Percentiles rank a stretch among this genome's conserved stretches.
Conservation (phyloP, 1,284 basidiomycete genomes). For the Pyrrhoderma lamaoense region DNA sequence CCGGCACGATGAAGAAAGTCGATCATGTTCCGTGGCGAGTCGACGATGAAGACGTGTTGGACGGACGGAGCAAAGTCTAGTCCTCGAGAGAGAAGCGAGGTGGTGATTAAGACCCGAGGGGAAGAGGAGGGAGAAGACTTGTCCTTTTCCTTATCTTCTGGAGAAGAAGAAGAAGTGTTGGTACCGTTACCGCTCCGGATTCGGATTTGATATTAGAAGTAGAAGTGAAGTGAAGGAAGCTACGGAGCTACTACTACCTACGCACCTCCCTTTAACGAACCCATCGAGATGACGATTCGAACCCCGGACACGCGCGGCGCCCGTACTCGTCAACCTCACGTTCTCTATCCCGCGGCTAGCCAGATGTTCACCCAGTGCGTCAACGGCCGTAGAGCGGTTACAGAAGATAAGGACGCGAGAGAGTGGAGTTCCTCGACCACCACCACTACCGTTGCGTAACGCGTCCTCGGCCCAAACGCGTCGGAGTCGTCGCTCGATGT, state of each 20-base stretch:
- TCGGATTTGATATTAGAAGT: slow-evolving; percentile 9
- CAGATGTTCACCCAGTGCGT: slow-evolving; percentile 50
- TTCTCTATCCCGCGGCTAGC: slow-evolving; percentile 53
- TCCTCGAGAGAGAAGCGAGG: slow-evolving; percentile 85
- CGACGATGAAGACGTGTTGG: slow-evolving; percentile 75
- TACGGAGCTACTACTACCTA: too few relatives aligned
- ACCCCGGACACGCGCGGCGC: slow-evolving; percentile 50
- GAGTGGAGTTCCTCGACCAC: slow-evolving; percentile 23
- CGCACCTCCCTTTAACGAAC: slow-evolving; percentile 44
- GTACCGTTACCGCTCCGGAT: background rate
- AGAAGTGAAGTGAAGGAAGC: too few relatives aligned
- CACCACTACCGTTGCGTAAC: slow-evolving; percentile 18
- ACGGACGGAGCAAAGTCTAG: slow-evolving; percentile 78
- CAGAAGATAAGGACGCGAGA: slow-evolving; percentile 75
- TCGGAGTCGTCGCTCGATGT: slow-evolving; percentile 68
- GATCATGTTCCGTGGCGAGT: slow-evolving; percentile 79
- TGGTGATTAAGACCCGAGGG: slow-evolving; percentile 77
- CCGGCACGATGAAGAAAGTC: slow-evolving; percentile 90
- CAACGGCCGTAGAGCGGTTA: slow-evolving; percentile 65
- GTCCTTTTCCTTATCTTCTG: slow-evolving; percentile 22
- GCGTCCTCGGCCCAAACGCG: slow-evolving; percentile 71
- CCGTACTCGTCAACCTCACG: slow-evolving; percentile 54
- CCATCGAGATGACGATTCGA: slow-evolving; percentile 68
- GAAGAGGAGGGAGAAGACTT: too few relatives aligned
- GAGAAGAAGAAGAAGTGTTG: too few relatives aligned